These are phyloP conservation scores for Haematococcus lacustris DNA, from an alignment of 139 green algal genomes.

Conservation along the genomic window DNA sequence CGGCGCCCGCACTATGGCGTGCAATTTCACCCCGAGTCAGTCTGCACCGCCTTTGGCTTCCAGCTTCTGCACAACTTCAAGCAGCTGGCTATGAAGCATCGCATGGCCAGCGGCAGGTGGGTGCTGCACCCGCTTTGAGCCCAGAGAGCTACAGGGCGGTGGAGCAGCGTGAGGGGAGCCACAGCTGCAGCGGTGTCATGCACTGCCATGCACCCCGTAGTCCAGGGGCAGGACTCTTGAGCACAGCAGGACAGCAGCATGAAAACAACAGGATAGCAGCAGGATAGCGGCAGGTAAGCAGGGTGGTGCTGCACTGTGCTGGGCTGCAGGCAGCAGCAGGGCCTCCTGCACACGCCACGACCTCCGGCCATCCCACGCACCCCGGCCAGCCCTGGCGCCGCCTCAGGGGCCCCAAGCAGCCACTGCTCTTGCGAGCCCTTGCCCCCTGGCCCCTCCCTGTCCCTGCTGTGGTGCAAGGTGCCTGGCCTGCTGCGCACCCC, in stretches of 20 bases:
- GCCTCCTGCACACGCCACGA: too few species aligned
- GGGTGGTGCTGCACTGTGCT: too few species aligned
- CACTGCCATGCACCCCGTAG: not conserved
- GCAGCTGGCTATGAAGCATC: conserved; percentile 36
- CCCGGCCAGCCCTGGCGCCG: not conserved
- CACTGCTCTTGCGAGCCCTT: not conserved
- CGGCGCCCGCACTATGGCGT: conserved; percentile 75
- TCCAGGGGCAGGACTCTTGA: not conserved
- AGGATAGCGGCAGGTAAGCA: too few species aligned
- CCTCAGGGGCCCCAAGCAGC: not conserved
- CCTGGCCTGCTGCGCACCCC: too few species aligned
- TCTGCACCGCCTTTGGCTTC: conserved; percentile 72
- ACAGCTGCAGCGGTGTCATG: not conserved
- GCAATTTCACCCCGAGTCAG: conserved; percentile 95
- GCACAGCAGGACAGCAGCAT: not conserved
- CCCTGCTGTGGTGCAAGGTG: not conserved
- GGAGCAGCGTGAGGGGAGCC: not conserved
- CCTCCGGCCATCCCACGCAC: too few species aligned
- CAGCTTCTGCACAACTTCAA: conserved; percentile 83
- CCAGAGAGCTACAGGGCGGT: not conserved
- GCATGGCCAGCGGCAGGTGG: not conserved
- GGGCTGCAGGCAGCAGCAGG: too few species aligned
- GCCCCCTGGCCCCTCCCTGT: not conserved
- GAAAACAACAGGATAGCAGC: too few species aligned
- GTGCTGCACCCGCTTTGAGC: not conserved